These are phyloP conservation scores for Lathyrus oleraceus DNA, from an alignment of 306 rosid species.

Conservation along the genomic window DNA sequence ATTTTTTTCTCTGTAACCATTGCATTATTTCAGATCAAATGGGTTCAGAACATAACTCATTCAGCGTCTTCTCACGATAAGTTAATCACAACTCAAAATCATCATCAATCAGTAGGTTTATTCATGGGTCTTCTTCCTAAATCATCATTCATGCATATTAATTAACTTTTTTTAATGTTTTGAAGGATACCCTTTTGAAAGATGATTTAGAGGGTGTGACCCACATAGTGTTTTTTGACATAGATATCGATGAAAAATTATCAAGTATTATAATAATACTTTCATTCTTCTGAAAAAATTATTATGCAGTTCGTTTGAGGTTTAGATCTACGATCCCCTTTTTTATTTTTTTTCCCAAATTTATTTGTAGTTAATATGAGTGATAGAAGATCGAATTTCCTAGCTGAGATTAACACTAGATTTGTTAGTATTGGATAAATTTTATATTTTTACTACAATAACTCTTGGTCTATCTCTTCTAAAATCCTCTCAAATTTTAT, in stretches of 20 bases:
- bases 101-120: too few relatives aligned
- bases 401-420: too few relatives aligned
- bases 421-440: too few relatives aligned
- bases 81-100: background rate
- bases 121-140: background rate
- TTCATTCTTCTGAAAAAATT: too few relatives aligned
- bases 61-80: conserved; percentile 16
- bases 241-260: conserved; percentile 40
- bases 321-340: too few relatives aligned
- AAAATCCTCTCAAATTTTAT: too few relatives aligned
- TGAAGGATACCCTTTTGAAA: conserved; percentile 34
- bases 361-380: too few relatives aligned
- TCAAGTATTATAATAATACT: conserved; percentile 37
- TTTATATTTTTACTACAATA: too few relatives aligned
- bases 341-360: too few relatives aligned
- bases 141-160: background rate
- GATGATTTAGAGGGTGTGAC: conserved; percentile 47
- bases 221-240: conserved; percentile 45
- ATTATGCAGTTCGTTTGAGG: too few relatives aligned
- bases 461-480: too few relatives aligned
- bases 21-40: conserved; percentile 43
- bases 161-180: background rate
- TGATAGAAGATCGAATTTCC: too few relatives aligned
- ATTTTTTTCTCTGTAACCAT: conserved; percentile 44
- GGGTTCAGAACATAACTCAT: conserved; percentile 31